Conservation (phyloP, 225 moss, liverwort and hornwort genomes). For the Sphagnum contortum region DNA sequence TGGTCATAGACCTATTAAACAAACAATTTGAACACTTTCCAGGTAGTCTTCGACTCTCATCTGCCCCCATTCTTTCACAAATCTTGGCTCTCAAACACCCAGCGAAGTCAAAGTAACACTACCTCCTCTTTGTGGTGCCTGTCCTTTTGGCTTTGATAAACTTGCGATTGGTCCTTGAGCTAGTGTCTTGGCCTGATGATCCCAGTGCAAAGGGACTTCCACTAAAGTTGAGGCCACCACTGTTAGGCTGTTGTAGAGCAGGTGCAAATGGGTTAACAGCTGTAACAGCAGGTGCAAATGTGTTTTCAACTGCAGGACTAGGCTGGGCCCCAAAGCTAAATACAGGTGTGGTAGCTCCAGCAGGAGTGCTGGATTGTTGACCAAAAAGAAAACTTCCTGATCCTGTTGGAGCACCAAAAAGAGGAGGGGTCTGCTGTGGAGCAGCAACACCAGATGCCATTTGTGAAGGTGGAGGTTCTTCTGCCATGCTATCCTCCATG, state of each 20-base stretch:
- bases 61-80: no score
- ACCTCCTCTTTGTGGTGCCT: constrained; percentile 47
- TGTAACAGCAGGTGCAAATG: constrained; percentile 17
- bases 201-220: constrained; percentile 49
- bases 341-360: constrained; percentile 5
- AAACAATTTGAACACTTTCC: no score
- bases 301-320: constrained; percentile 24
- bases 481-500: constrained; percentile 65
- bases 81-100: no score
- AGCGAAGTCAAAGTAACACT: neutral
- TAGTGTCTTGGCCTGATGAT: constrained; percentile 41
- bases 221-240: constrained; percentile 28
- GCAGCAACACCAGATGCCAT: constrained; percentile 36
- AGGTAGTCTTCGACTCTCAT: no score
- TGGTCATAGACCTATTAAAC: no score
- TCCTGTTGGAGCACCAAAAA: constrained; percentile 22
- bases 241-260: constrained; percentile 30
- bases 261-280: constrained; percentile 36
- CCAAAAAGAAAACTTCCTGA: constrained; percentile 19
- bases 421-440: constrained; percentile 29
- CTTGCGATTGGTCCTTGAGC: constrained; percentile 28
- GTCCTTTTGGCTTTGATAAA: constrained; percentile 52
- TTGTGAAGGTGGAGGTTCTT: constrained; percentile 36
- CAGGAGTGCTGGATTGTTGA: constrained; percentile 15
- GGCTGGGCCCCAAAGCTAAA: constrained; percentile 36